Base-by-base conservation (phyloP, 805 yeast species). In the Candida anglica region DNA sequence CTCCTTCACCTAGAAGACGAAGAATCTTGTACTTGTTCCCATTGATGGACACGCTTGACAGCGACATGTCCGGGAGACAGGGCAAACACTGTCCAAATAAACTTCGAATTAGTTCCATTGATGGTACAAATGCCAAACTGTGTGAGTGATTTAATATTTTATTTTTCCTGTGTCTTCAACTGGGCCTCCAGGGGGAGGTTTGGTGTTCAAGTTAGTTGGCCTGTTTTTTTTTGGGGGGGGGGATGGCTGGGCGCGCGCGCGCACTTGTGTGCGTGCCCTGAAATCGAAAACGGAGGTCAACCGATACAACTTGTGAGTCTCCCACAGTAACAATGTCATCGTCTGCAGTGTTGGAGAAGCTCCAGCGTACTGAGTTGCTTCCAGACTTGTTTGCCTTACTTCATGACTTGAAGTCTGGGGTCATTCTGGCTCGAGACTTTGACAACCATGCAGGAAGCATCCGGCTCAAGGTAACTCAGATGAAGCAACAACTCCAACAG, bases 1-100 rank as follows among this genome's bases (percentile, higher is more conserved):
- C 94, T 2, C 95, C 95, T 61, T 88, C 97, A 7, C 95, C 96
- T 5, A 89, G 63, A n/a, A 89, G 68, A 39, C 77, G 71, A 34
- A 78, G 60, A 13, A 89, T 81, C 46, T 66, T 69, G 61, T 81
- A 85, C 30, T 66, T 64, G 23, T 75, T 68, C 36, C 76, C 75
- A 53, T 84, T 83, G 42, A 89, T 74, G 13, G 66, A 50, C 8
- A 88, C 60, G 6, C 69, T 69, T 1, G 93, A 89, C 11, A 74
- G 53, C 28, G 68, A 53, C 19, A 55, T 35, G 34, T 50, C 54
- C 2, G 71, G 71, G 17, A 69, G 45, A 43, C 79, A 73, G 5
- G 77, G 77, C 7, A 69, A 53, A 41, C 76, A 71, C 10, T 42
- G 21, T 24, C 23, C 23, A 21, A 21, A 11, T 9, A 21, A 9